phyloP scores from a whole-genome alignment of 352 stramenopile species.

The Pythium insidiosum region DNA sequence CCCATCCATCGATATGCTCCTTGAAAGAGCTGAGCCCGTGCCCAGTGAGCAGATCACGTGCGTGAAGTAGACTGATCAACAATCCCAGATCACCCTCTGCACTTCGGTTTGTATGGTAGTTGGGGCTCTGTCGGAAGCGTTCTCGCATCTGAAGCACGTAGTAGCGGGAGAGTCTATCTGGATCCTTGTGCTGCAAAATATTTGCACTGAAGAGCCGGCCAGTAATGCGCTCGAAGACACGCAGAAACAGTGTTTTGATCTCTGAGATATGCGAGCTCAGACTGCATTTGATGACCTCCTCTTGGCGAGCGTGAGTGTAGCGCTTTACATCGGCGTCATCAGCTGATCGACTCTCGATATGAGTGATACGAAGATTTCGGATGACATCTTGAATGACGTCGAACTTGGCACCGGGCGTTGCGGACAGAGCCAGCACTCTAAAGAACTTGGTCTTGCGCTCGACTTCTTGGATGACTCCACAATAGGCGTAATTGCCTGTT shows the following conservation, averaged over 20 bases:
- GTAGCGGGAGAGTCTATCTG: constrained; percentile 70
- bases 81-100: constrained; percentile 74
- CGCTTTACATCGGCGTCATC: constrained; percentile 93
- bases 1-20: constrained; percentile 52
- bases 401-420: constrained; percentile 95
- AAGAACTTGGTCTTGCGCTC: constrained; percentile 71
- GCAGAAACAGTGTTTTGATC: constrained; percentile 54
- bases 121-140: constrained; percentile 54
- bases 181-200: constrained; percentile 62
- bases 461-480: constrained; percentile 81
- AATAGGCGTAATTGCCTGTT: constrained; percentile 96
- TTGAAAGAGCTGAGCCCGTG: constrained; percentile 74
- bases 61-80: constrained; percentile 66
- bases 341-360: constrained; percentile 94
- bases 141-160: constrained; percentile 75
- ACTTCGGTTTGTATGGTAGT: constrained; percentile 53
- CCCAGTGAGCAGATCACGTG: constrained; percentile 64
- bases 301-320: constrained; percentile 75
- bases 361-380: constrained; percentile 89
- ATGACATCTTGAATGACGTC: constrained; percentile 95
- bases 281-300: constrained; percentile 78
- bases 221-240: constrained; percentile 52
- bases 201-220: constrained; percentile 41
- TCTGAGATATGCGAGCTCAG: constrained; percentile 50
- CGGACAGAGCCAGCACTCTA: constrained; percentile 92